These are phyloP conservation scores for Flaveria floridana DNA, from an alignment of 140 eudicot genomes.

Conservation along the genomic window DNA sequence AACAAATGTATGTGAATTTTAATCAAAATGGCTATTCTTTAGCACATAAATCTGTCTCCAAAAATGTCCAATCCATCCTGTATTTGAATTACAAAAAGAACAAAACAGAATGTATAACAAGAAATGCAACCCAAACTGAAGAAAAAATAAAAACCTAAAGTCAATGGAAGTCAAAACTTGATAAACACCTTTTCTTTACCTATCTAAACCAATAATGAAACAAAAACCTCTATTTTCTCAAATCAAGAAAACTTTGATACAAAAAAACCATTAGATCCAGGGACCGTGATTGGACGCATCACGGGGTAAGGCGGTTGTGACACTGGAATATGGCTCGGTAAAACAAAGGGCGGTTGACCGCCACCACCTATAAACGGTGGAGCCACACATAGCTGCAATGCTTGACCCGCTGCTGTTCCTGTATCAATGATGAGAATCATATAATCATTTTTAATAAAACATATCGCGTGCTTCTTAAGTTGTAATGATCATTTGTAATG, in stretches of 20 bases:
- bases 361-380: slow-evolving; percentile 57
- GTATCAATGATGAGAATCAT: slow-evolving; percentile 25
- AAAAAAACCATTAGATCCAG: slow-evolving; percentile 51
- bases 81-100: slow-evolving; percentile 35
- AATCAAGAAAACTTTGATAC: slow-evolving; percentile 60
- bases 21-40: background rate
- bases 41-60: background rate
- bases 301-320: slow-evolving; percentile 70
- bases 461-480: background rate
- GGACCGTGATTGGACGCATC: slow-evolving; percentile 47
- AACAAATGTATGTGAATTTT: background rate
- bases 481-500: background rate
- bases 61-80: slow-evolving; percentile 28
- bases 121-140: slow-evolving; percentile 18
- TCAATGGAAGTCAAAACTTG: slow-evolving; percentile 30
- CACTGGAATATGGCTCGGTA: slow-evolving; percentile 57
- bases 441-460: background rate
- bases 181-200: slow-evolving; percentile 19
- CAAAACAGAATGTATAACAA: slow-evolving; percentile 31
- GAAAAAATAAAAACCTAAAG: background rate
- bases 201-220: slow-evolving; percentile 12
- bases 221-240: background rate
- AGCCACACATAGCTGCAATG: slow-evolving; percentile 48
- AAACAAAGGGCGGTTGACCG: slow-evolving; percentile 53
- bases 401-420: slow-evolving; percentile 56